Base-by-base conservation (phyloP, 2,329 filamentous ascomycete species). In the Knufia fluminis region DNA sequence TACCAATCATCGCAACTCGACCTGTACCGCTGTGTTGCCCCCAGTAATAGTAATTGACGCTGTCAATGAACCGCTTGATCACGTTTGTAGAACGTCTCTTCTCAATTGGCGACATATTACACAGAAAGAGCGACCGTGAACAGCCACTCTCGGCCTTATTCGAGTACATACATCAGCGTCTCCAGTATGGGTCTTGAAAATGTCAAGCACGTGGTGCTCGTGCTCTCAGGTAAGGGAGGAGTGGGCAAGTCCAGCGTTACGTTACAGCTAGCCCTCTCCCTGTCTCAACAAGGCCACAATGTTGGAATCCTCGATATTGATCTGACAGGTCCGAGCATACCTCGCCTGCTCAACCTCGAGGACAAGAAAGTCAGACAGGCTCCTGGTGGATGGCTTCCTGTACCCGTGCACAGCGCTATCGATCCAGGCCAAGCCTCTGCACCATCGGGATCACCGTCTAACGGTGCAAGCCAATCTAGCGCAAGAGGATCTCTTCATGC, bases 161-260 rank as follows among this genome's bases (percentile, higher is more conserved):
- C 26, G 26, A 28, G 12, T 28, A 6, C 26, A 12, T 28, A 12
- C 6, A 28, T n/a, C n/a, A n/a, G n/a, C 28, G 7, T 14, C 41
- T 10, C 24, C 31, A 50, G 41, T 33, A 60, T 60, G 59, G 54
- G 56, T 32, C 53, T 59, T 16, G 53, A 58, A 22, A 54, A 56
- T 40, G 23, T 57, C 46, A 52, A 54, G 42, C 47, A 59, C 36
- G 43, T 51, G 23, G 46, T 49, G 20, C 53, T 79, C 72, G 77
- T 91, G 54, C 83, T 98, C 42, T 97, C 92, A 10, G 92, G 92
- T 60, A 98, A 98, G 77, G 92, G 92, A 62, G 92, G 92, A 59
- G 92, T 98, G 17, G 92, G 92, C 51, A 98, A 98, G 74, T 97
- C 91, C 38, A 95, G 89, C 46, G 83, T 96, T n/a, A 97, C 92